Percentiles rank a stretch among this genome's conserved stretches.
Evolutionary conservation across 2,329 filamentous ascomycete genomes (phyloP).

Genomic region (Aspergillus sergii): DNA sequence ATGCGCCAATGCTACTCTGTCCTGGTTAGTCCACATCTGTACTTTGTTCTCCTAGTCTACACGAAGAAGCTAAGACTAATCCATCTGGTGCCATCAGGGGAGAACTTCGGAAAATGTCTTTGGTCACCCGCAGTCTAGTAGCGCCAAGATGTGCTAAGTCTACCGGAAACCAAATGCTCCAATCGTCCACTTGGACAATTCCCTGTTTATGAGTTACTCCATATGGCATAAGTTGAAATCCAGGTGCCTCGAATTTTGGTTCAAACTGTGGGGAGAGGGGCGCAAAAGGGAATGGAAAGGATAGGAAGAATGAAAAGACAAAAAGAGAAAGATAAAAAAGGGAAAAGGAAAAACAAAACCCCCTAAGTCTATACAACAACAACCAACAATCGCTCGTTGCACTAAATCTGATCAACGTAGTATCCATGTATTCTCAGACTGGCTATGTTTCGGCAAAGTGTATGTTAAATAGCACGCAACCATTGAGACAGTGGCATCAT

Average conservation of each 20-base stretch:
- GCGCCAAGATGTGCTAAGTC: slow-evolving; percentile 4
- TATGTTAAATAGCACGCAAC: not conserved
- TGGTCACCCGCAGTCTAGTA: not conserved
- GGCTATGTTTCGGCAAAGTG: not conserved
- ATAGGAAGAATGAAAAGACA: not conserved
- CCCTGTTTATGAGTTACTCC: not conserved
- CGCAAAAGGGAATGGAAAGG: not conserved
- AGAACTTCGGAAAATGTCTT: slow-evolving; percentile 5
- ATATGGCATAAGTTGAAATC: not conserved
- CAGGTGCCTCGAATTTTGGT: not conserved
- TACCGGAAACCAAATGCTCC: not conserved
- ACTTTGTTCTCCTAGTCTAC: not conserved
- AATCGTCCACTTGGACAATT: not conserved
- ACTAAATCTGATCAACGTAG: not conserved
- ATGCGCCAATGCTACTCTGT: not conserved
- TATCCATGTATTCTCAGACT: not conserved
- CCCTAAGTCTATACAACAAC: not conserved
- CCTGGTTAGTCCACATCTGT: not conserved
- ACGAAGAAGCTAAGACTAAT: not conserved
- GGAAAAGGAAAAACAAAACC: not conserved
- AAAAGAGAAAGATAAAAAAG: not conserved
- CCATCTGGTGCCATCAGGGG: not conserved
- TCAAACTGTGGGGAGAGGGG: not conserved
- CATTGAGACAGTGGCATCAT: not conserved
- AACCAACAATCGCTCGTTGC: not conserved